Evolutionary conservation across 192 early-diverging fungal species (phyloP).

Genomic region (Backusella luteola): DNA sequence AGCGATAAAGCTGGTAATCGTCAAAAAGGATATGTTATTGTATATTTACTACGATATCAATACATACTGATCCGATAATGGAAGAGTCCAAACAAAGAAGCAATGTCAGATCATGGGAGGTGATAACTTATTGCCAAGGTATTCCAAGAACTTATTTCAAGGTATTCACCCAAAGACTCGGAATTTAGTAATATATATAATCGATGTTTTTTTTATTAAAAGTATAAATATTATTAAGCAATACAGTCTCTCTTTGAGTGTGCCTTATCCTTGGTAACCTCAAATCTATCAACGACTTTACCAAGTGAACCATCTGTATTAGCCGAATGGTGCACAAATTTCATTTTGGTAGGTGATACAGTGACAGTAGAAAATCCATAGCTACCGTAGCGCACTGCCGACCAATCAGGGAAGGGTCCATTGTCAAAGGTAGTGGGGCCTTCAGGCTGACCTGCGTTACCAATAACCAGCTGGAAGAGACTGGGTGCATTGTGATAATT

Average conservation of each 20-base stretch:
- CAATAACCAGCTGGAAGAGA: slow-evolving; percentile 27
- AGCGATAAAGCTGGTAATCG: no score
- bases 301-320: slow-evolving; percentile 24
- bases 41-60: no score
- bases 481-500: slow-evolving; percentile 30
- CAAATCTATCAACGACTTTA: slow-evolving; percentile 21
- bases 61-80: no score
- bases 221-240: not conserved
- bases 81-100: no score
- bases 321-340: slow-evolving; percentile 18
- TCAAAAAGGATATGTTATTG: no score
- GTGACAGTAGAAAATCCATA: slow-evolving; percentile 29
- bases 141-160: no score
- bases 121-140: no score
- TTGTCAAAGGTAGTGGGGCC: slow-evolving; percentile 7
- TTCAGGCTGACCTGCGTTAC: slow-evolving; percentile 30
- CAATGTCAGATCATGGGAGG: no score
- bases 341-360: slow-evolving; percentile 9
- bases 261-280: slow-evolving; percentile 20
- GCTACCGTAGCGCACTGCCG: slow-evolving; percentile 20
- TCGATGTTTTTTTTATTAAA: not conserved
- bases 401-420: slow-evolving; percentile 21
- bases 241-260: not conserved
- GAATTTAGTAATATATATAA: not conserved
- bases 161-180: not conserved